Base-by-base conservation (phyloP, 176 grass and related monocot species). In the Triticum monococcum region DNA sequence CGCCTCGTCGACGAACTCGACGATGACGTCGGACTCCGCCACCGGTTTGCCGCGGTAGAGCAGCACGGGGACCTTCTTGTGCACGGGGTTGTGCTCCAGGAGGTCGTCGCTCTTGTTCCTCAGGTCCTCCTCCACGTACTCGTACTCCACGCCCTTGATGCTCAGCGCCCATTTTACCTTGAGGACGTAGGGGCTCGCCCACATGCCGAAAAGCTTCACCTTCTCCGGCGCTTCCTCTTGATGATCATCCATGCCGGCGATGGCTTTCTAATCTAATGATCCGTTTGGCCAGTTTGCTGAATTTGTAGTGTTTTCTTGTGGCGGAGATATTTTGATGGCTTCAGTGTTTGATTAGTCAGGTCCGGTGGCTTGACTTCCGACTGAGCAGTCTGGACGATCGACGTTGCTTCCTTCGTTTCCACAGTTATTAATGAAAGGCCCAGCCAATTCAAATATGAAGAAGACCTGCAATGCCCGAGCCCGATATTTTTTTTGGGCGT, bases 11-110 rank as follows among this genome's bases (percentile, higher is more conserved):
- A 91, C 88, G 72, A 86, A 91, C 66, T 91, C 78, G 18, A 91
- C n/a, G 48, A 91, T 88, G 71, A 88, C 54, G 9, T 41, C 38
- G 7, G 90, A 91, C 22, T 91, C 90, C 0, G 86, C 63, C 18
- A 91, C 57, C 14, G 86, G 86, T 40, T 25, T 91, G 74, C 86
- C 86, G 4, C 18, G 26, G 68, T 68, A 84, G 28, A 88, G 24
- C 13, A 91, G 78, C 78, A 91, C 71, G 26, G 79, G 90, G 12
- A 91, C 86, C 66, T 91, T 88, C 65, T 82, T 83, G 73, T 91
- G 64, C 13, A 88, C 86, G 20, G 83, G 86, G 67, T 91, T 91
- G 83, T 82, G 64, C 32, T 78, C n/a, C 54, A 86, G 66, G 24
- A 91, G 83, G 23, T 20, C 13, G 46, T 14, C 4, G 31, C 90